phyloP scores from a whole-genome alignment of 495 filamentous ascomycete species.

The Hamigera avellanea region DNA sequence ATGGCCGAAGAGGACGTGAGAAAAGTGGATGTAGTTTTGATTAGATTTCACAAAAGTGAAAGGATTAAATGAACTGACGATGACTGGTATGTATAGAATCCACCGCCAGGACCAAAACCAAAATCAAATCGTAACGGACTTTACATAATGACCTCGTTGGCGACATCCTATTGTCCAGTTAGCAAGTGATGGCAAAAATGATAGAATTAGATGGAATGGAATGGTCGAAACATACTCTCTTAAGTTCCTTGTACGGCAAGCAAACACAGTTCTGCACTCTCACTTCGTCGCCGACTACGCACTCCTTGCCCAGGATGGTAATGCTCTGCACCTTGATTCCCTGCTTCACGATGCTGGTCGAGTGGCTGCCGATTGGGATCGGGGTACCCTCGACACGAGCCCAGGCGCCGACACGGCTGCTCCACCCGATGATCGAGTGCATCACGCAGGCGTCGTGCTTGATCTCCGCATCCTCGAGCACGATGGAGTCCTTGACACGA shows the following conservation, averaged over 20 bases:
- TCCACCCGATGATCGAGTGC: slow-evolving; percentile 96
- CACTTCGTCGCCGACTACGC: slow-evolving; percentile 87
- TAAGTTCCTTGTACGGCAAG: slow-evolving; percentile 96
- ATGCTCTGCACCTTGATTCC: slow-evolving; percentile 98
- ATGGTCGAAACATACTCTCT: slow-evolving; percentile 58
- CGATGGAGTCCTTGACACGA: slow-evolving; percentile 90
- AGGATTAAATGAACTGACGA: too few species aligned
- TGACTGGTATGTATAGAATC: not conserved
- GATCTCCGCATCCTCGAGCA: slow-evolving; percentile 90
- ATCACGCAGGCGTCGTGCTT: slow-evolving; percentile 95
- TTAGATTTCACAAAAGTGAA: too few species aligned
- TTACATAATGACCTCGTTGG: slow-evolving; percentile 97
- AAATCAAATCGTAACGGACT: not conserved
- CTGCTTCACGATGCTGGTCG: slow-evolving; percentile 90
- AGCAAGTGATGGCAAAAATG: slow-evolving; percentile 15
- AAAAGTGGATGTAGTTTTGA: too few species aligned
- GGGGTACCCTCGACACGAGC: slow-evolving; percentile 95
- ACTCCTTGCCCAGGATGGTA: slow-evolving; percentile 96
- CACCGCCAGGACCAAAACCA: not conserved
- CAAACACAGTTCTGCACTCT: slow-evolving; percentile 98
- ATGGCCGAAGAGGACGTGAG: too few species aligned
- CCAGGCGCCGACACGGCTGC: slow-evolving; percentile 92
- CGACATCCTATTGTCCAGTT: slow-evolving; percentile 53
- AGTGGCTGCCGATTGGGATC: slow-evolving; percentile 78
- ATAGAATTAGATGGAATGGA: not conserved